phyloP scores from a whole-genome alignment of 192 early-diverging fungal genomes.

The Lunasporangiospora selenospora region DNA sequence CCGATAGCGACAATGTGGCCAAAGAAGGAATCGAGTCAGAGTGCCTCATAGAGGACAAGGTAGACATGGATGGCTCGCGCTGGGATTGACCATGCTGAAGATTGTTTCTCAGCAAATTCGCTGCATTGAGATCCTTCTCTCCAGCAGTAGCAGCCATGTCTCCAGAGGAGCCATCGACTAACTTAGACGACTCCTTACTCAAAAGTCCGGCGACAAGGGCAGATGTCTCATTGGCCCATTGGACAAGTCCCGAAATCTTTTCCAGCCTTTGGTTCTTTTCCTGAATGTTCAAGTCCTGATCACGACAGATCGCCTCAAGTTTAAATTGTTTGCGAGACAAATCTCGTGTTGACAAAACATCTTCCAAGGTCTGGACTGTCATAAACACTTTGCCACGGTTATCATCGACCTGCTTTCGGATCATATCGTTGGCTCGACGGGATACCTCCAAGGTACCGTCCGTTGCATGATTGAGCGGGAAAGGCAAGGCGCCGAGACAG shows the following conservation, averaged over 20 bases:
- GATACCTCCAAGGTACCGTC: conserved; percentile 6
- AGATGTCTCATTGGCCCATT: conserved; percentile 20
- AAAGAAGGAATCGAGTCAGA: background rate
- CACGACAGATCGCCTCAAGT: conserved; percentile 8
- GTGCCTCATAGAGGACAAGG: background rate
- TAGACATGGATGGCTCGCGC: background rate
- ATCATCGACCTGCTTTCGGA: conserved; percentile 8
- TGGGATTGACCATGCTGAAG: too few species aligned
- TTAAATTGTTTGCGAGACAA: conserved; percentile 5
- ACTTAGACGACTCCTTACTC: too few species aligned
- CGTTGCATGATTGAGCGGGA: conserved; percentile 17
- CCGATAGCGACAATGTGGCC: background rate
- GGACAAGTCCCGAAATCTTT: conserved; percentile 2
- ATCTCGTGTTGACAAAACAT: conserved; percentile 4
- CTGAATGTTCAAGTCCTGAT: conserved; percentile 7
- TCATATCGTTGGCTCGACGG: conserved; percentile 9
- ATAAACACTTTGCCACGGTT: conserved; percentile 2
- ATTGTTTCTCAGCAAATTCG: too few species aligned
- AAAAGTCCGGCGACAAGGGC: conserved; percentile 1
- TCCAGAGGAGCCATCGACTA: too few species aligned
- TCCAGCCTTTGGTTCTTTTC: conserved; percentile 16
- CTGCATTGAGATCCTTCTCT: too few species aligned
- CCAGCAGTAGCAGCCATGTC: too few species aligned
- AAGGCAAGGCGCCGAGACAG: conserved; percentile 4
- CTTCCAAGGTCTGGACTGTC: conserved; percentile 1